These are phyloP conservation scores for Colletotrichum sp. DNA, from an alignment of 2,329 filamentous ascomycete genomes.

Conservation along the genomic window DNA sequence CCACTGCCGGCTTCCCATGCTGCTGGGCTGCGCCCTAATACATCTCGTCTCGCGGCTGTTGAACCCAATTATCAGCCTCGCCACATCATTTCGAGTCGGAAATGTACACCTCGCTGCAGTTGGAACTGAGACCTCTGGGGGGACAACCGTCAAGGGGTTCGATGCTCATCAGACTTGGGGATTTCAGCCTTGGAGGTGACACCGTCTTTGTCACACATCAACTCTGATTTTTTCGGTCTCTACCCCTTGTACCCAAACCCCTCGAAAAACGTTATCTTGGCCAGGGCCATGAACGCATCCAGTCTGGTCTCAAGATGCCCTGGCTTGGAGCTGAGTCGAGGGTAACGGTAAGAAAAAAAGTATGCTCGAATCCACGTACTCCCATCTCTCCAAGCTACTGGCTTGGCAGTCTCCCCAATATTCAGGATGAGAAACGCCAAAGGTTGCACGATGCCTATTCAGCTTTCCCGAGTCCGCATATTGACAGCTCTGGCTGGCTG, in stretches of 20 bases:
- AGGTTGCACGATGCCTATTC: conserved; percentile 1
- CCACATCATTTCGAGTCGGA: neutral
- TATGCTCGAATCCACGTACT: neutral
- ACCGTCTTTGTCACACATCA: neutral
- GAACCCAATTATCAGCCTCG: neutral
- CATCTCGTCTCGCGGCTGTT: neutral
- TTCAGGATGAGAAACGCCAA: neutral
- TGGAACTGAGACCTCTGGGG: neutral
- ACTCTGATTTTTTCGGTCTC: neutral
- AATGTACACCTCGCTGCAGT: neutral
- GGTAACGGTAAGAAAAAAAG: neutral
- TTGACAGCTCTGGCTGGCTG: neutral
- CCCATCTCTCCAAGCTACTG: neutral
- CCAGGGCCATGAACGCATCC: neutral
- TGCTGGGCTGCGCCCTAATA: neutral
- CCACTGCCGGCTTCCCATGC: neutral
- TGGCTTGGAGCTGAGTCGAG: neutral
- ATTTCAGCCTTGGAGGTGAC: neutral
- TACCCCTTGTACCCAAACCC: neutral
- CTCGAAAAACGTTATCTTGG: neutral
- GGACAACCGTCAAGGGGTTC: neutral
- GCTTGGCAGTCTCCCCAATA: neutral
- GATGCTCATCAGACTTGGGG: neutral
- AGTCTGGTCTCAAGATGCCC: neutral
- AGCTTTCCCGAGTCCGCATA: neutral